These are phyloP conservation scores for Tieghemostelium lacteum DNA, from an alignment of 78 protist species.

Conservation along the genomic window DNA sequence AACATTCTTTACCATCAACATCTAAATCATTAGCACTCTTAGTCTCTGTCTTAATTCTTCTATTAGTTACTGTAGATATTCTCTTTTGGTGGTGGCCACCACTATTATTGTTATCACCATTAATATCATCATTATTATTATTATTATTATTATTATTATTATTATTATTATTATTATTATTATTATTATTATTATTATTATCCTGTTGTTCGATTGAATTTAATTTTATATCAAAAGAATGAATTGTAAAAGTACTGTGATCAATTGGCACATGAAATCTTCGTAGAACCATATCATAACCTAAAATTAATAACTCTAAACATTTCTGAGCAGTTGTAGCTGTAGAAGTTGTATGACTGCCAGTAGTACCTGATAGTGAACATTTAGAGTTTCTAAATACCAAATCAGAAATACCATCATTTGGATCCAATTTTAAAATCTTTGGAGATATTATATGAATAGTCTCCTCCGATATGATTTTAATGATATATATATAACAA, in stretches of 20 bases:
- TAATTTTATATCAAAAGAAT: conserved; percentile 10
- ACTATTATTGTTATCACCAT: not conserved
- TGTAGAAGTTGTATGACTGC: too few relatives aligned
- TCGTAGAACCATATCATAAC: conserved; percentile 68
- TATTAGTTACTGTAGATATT: not conserved
- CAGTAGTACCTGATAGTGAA: not conserved
- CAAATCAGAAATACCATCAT: conserved; percentile 69
- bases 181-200: not conserved
- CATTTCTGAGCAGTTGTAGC: conserved; percentile 27
- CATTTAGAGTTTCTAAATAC: conserved; percentile 40
- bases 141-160: not conserved
- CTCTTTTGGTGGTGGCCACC: not conserved
- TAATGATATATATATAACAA: conserved; percentile 57
- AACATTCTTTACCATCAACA: too few relatives aligned
- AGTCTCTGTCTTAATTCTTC: too few relatives aligned
- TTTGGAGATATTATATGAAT: conserved; percentile 44
- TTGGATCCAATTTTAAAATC: conserved; percentile 40
- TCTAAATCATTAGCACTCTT: not conserved
- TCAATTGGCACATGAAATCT: conserved; percentile 49
- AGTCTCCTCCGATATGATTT: conserved; percentile 9
- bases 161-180: not conserved
- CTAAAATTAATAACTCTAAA: conserved; percentile 54
- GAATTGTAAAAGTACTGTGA: conserved; percentile 26
- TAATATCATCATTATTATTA: not conserved
- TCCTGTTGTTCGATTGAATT: not conserved